These are phyloP conservation scores for Kodamaea hsintzibuensis DNA, from an alignment of 805 yeast species.

Conservation along the genomic window DNA sequence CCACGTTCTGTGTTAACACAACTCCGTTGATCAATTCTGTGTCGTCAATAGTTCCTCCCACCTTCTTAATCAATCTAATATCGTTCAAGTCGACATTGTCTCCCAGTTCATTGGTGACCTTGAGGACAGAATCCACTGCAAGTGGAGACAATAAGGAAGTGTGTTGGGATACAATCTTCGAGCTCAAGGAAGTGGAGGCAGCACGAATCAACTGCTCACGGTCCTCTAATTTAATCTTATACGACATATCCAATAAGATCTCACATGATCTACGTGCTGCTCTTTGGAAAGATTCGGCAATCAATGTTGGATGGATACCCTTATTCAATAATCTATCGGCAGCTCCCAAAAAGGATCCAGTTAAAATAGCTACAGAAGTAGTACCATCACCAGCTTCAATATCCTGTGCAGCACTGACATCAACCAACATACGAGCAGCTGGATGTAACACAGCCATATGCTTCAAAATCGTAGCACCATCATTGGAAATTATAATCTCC, in stretches of 20 bases:
- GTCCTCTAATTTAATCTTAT: conserved; percentile 74
- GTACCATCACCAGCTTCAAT: conserved; percentile 99
- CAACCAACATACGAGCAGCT: conserved; percentile 96
- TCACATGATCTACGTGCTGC: conserved; percentile 85
- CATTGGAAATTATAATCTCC: conserved; percentile 92
- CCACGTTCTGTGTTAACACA: conserved; percentile 85
- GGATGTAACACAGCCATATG: conserved; percentile 99
- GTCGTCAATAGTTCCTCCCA: conserved; percentile 97
- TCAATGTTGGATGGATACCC: conserved; percentile 94
- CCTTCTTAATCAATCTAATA: conserved; percentile 86
- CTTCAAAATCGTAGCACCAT: conserved; percentile 94
- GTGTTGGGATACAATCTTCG: conserved; percentile 94
- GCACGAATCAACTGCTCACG: conserved; percentile 85
- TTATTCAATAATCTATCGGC: conserved; percentile 86
- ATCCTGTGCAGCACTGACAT: conserved; percentile 96
- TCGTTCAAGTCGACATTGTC: conserved; percentile 81
- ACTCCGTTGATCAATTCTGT: conserved; percentile 93
- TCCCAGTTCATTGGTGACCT: conserved; percentile 61
- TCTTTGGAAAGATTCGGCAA: conserved; percentile 89
- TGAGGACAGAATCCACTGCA: conserved; percentile 90
- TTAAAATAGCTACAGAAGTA: conserved; percentile 91
- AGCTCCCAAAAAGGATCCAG: conserved; percentile 93
- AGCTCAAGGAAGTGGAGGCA: conserved; percentile 89
- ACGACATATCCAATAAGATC: conserved; percentile 81
- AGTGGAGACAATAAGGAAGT: conserved; percentile 84